These are phyloP conservation scores for Manihot esculenta DNA, from an alignment of 441 rosid species.

Conservation along the genomic window DNA sequence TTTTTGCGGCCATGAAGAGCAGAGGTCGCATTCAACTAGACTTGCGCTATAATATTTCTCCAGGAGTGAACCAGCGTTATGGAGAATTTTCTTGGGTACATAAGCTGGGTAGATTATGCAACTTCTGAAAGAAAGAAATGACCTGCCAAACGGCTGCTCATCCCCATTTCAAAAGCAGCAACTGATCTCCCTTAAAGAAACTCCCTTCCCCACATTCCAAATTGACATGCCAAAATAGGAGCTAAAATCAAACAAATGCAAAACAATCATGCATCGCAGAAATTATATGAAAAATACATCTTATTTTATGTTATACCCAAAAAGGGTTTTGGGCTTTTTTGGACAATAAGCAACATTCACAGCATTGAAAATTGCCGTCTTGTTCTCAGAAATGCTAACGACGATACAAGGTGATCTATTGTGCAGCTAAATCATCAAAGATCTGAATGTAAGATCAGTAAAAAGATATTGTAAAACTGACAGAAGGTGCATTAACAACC, in stretches of 20 bases:
- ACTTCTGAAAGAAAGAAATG: no score
- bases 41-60: no score
- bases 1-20: no score
- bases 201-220: no score
- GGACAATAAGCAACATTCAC: slow-evolving; percentile 30
- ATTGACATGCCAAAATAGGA: neutral
- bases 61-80: no score
- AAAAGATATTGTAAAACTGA: slow-evolving; percentile 7
- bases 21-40: no score
- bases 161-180: no score
- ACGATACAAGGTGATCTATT: slow-evolving; percentile 4
- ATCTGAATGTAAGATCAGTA: slow-evolving; percentile 9
- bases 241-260: neutral
- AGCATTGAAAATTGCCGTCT: slow-evolving; percentile 28
- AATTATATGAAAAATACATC: neutral
- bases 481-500: slow-evolving; percentile 26
- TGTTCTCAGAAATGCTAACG: neutral
- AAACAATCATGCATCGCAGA: slow-evolving; percentile 1
- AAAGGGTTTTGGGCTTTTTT: slow-evolving; percentile 19
- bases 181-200: no score
- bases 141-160: no score
- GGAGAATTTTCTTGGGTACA: no score
- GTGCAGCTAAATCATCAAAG: slow-evolving; percentile 18
- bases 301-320: slow-evolving; percentile 35
- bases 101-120: no score